Evolutionary conservation across 1,139 yeast genomes (phyloP), one percentile per base, ranked within the genome.

Genomic region (Scheffersomyces segobiensis): DNA sequence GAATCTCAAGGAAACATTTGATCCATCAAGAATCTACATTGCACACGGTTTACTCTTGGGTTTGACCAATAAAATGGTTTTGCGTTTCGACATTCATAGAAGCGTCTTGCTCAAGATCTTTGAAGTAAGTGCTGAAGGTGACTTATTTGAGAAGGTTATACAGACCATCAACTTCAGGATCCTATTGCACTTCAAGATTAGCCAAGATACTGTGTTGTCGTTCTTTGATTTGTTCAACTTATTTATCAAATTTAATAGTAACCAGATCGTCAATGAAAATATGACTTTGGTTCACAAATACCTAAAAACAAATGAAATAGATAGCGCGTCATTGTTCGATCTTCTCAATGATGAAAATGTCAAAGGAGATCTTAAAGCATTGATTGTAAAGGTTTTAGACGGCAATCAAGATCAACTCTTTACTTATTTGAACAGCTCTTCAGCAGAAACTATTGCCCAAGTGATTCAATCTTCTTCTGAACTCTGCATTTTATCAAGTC

Each of bases 11-110:
- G 81, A 83, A 8, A 74, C 87, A 0, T 92, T 86, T 72, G 96
- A 87, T 62, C 91, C 93, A 1, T 85, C 95, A 0, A 83, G 92
- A 68, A 80, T 89, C 1, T 89, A 85, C 64, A 73, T 89, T 2
- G 67, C 86, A 1, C 72, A 77, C 46, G 97, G 96, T 7, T 65
- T 91, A 10, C 67, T 84, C 14, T 65, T 74, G 7, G 93, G 91
- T 0, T 72, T 89, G 47, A 68, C 72, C 48, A 68, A 67, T 0
- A 65, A 63, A 60, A 53, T 67, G 59, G 63, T 68, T 10, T 62
- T 75, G 53, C 63, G 57, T 61, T 80, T 50, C 64, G 87, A 65
- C 47, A 64, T 49, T 5, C 75, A 61, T 57, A 79, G 69, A 52
- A 57, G 14, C 68, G 77, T 71, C 3, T 67, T 89, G 42, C 63